Evolutionary conservation across 441 rosid species (phyloP).

Genomic region (Codiaeum variegatum): DNA sequence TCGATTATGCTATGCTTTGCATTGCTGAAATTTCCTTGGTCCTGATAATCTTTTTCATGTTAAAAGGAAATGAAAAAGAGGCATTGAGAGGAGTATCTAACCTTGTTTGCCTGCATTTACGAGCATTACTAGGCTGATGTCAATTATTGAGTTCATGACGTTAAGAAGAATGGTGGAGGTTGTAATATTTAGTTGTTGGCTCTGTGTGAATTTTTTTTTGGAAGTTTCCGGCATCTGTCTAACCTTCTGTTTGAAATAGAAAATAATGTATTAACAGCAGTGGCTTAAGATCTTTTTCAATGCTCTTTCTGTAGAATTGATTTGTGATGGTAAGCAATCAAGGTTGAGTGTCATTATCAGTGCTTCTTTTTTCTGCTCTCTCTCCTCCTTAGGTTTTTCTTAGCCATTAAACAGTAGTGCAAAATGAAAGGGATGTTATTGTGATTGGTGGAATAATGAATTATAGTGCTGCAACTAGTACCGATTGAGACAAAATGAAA

Average conservation of each 20-base stretch:
- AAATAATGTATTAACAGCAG: background rate
- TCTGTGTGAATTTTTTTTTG: no score
- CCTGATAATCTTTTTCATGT: background rate
- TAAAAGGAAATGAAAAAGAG: background rate
- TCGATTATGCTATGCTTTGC: background rate
- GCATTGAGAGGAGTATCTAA: background rate
- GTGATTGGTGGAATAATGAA: background rate
- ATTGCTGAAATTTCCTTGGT: no score
- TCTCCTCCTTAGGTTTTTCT: background rate
- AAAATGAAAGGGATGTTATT: background rate
- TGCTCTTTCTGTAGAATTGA: background rate
- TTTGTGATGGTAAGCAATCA: background rate
- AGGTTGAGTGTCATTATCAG: background rate
- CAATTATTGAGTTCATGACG: background rate
- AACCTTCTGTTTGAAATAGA: background rate
- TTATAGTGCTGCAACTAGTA: background rate
- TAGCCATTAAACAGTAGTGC: background rate
- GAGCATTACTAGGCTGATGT: background rate
- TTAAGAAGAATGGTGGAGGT: background rate
- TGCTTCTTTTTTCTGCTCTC: background rate
- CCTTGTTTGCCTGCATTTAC: background rate
- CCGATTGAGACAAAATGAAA: background rate
- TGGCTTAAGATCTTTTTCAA: background rate
- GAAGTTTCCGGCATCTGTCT: no score
- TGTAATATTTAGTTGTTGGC: no score